These are phyloP conservation scores for Basidiobolus meristosporus DNA, from an alignment of 371 early-diverging fungal species.

Conservation along the genomic window DNA sequence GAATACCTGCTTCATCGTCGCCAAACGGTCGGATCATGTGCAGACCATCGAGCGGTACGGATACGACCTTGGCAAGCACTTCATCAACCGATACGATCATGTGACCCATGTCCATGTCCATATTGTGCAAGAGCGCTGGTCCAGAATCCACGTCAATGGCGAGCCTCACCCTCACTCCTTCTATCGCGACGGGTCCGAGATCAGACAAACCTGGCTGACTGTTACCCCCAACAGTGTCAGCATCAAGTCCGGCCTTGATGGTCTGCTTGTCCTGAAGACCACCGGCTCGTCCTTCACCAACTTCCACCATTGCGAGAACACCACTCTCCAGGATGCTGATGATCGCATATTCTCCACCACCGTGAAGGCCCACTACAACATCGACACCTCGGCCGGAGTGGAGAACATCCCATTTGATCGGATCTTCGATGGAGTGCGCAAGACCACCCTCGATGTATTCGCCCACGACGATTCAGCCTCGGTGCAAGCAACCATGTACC, in stretches of 20 bases:
- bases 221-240: slow-evolving; percentile 18
- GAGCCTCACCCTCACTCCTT: too few species aligned
- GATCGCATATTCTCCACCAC: too few species aligned
- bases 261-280: slow-evolving; percentile 37
- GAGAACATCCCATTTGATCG: too few species aligned
- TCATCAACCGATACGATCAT: slow-evolving; percentile 49
- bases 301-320: too few species aligned
- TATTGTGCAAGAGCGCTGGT: slow-evolving; percentile 58
- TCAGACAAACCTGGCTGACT: slow-evolving; percentile 34
- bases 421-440: slow-evolving; percentile 28
- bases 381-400: too few species aligned
- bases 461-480: too few species aligned
- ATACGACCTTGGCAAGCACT: slow-evolving; percentile 42
- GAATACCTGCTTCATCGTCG: slow-evolving; percentile 61
- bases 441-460: slow-evolving; percentile 43
- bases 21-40: slow-evolving; percentile 48
- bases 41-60: slow-evolving; percentile 57
- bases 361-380: too few species aligned
- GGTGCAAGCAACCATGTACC: too few species aligned
- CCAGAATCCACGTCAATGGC: slow-evolving; percentile 57
- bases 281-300: too few species aligned
- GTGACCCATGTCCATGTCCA: slow-evolving; percentile 44
- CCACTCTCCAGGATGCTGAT: too few species aligned
- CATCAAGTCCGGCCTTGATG: slow-evolving; percentile 36
- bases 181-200: slow-evolving; percentile 55